Conservation (phyloP, 768 basidiomycete species). For the Lyophyllum decastes region DNA sequence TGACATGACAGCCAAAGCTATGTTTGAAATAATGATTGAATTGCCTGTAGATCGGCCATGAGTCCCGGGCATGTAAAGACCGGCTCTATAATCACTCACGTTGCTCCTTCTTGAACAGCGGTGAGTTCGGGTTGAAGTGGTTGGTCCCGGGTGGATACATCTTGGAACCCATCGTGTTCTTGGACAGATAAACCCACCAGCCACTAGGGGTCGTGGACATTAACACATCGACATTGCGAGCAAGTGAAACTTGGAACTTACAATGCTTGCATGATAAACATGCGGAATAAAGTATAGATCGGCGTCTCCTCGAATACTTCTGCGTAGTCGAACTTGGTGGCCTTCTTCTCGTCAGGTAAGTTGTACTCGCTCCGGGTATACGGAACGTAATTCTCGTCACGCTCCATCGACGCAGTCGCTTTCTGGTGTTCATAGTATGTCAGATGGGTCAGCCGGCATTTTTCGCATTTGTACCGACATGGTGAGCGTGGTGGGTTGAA, state of each 20-base stretch:
- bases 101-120: conserved; percentile 40
- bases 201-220: conserved; percentile 14
- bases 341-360: conserved; percentile 38
- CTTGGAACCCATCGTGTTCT: conserved; percentile 49
- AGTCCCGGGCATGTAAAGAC: conserved; percentile 1
- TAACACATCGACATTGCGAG: not conserved
- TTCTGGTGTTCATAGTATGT: conserved; percentile 35
- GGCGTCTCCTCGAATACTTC: conserved; percentile 58
- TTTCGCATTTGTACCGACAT: conserved; percentile 34
- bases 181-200: conserved; percentile 30
- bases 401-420: conserved; percentile 73
- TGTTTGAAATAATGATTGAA: conserved; percentile 37
- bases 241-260: conserved; percentile 17
- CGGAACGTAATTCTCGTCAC: conserved; percentile 77
- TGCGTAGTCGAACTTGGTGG: conserved; percentile 42
- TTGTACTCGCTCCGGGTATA: conserved; percentile 40
- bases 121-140: conserved; percentile 39
- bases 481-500: conserved; percentile 70
- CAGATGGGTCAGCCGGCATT: not conserved
- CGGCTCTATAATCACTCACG: conserved; percentile 25
- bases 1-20: conserved; percentile 29
- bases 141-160: conserved; percentile 51
- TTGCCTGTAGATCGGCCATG: conserved; percentile 25
- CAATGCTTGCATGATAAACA: conserved; percentile 52
- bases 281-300: conserved; percentile 39